Base-by-base conservation (phyloP, 176 grass and related monocot species). In the Rhipidocladum racemiflorum region DNA sequence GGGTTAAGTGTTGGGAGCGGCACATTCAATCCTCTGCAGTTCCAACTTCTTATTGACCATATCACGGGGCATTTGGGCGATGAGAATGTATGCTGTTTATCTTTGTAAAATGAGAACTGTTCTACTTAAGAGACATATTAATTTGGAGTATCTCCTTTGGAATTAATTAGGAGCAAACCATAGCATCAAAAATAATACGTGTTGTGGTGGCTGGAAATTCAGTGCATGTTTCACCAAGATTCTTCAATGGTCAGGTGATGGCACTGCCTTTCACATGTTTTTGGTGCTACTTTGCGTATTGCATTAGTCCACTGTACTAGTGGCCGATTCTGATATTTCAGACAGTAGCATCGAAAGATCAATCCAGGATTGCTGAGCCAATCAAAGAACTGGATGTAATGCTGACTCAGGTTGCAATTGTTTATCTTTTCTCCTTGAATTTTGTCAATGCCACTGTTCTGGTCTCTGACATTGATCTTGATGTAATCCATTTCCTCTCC, bases 41-140 rank as follows among this genome's bases (percentile, higher is more conserved):
- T 99, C 85, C 96, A 99, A 79, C 96, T 99, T 87, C 91, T 95
- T 60, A 87, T 99, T 44, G 96, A 99, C 85, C 96, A 99, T 90
- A 90, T 99, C 72, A 90, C 96, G 4, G 91, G 96, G 18, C 92
- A 99, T 87, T 81, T 95, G 87, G 96, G 96, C 67, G 96, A 99
- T 90, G 93, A 95, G 32, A 95, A 93, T 91, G 96, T 99, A 88
- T 64, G 87, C 23, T n/a, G 21, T 20, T 86, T 88, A 27, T 86
- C 43, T 89, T 68, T 30, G 46, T 86, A 12, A 81, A 77, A 9
- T 81, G 32, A 61, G 16, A 72, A 66, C 0, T 72, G 4, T 82
- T 60, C 38, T 73, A 45, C 42, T 76, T 24, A 13, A 18, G 7
- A 12, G 28, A 21, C 24, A 57, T 61, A 59, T 35, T 86, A 65